Base-by-base conservation (phyloP, 2,329 filamentous ascomycete genomes). In the Microdochium trichocladiopsis region DNA sequence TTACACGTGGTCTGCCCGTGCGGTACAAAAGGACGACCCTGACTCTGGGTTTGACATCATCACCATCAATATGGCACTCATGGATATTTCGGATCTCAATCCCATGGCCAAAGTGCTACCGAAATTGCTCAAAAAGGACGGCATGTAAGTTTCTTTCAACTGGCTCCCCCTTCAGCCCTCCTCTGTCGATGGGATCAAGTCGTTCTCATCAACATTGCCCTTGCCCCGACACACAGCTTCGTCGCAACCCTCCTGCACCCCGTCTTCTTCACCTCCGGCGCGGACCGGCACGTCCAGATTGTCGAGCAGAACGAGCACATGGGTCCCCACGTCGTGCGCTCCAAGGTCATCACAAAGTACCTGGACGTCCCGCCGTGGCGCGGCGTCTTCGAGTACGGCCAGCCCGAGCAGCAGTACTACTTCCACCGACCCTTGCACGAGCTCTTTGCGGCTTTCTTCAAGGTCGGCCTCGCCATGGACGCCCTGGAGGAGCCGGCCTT, bases 41-140 rank as follows among this genome's bases (percentile, higher is more conserved):
- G 45, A 52, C 50, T 59, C 54, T 11, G 53, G 56, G 33, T 77
- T 74, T 55, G 72, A 76, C 51, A 61, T 74, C 18, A 61, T 77
- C 22, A 64, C 71, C 18, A 72, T 75, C 55, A 78, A 76, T 59
- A 76, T 76, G 69, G 75, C 73, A 9, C 61, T 77, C 45, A 77
- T 76, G 71, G 76, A 77, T 52, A 64, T 78, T 3, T 62, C 71
- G 21, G 67, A 66, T 8, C 58, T 78, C 4, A 66, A 70, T 10
- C 69, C 72, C 2, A 60, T 78, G 10, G 74, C 71, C 1, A 55
- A 62, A 12, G 67, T 69, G 1, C 59, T 79, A 25, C 69, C 69
- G 3, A 59, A 58, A 49, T 63, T 78, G 21, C 60, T 78, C 48
- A 69, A 69, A 21, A 62, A 63, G 9, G 64, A 66, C 18, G 73